Conservation (phyloP, 345 rosid species). For the Eucalyptus tenuipes region DNA sequence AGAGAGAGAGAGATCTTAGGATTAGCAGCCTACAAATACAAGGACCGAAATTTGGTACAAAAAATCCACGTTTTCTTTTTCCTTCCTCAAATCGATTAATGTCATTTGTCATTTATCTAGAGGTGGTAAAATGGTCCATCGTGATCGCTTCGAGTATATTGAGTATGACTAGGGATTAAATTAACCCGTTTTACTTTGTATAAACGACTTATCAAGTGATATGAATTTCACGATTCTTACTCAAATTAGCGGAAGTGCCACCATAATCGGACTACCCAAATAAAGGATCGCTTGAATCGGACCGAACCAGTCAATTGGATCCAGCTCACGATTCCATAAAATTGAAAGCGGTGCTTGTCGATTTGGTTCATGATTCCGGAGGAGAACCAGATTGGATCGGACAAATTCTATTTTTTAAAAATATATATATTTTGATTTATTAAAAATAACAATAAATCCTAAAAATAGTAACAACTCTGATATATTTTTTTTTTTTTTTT, state of each 20-base stretch:
- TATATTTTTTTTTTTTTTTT: too few relatives aligned
- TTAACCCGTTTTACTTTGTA: too few relatives aligned
- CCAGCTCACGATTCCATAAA: rapidly evolving
- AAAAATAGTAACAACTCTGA: too few relatives aligned
- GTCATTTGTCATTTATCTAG: neutral
- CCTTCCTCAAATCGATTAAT: neutral
- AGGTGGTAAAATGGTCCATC: neutral
- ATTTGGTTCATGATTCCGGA: too few relatives aligned
- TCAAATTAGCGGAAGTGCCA: too few relatives aligned
- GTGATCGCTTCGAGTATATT: neutral
- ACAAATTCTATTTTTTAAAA: too few relatives aligned
- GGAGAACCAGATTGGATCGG: rapidly evolving
- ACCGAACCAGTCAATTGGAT: rapidly evolving
- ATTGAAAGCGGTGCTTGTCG: too few relatives aligned
- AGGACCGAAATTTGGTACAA: neutral
- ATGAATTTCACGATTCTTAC: neutral
- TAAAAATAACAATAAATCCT: too few relatives aligned
- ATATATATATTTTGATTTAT: too few relatives aligned
- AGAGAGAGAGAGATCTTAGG: neutral
- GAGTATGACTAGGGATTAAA: neutral
- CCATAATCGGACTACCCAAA: too few relatives aligned
- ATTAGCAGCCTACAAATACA: neutral
- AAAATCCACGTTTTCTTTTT: neutral
- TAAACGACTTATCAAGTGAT: neutral
- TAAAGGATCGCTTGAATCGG: rapidly evolving